A percentile compares a stretch with the other conserved stretches of the same genome.
phyloP scores from a whole-genome alignment of 2,329 filamentous ascomycete species.

The Colletotrichum sp. region DNA sequence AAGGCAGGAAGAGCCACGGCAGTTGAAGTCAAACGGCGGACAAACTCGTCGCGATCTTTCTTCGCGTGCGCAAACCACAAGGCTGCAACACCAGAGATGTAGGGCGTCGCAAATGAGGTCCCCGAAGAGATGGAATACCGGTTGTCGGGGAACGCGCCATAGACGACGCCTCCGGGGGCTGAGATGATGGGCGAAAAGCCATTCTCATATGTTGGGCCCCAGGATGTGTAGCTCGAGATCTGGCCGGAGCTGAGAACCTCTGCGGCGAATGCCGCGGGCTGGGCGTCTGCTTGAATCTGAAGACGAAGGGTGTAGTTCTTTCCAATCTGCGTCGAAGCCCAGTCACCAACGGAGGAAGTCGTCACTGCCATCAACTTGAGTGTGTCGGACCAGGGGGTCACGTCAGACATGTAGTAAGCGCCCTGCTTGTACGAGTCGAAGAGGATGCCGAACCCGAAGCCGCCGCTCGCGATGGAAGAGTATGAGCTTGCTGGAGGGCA shows the following conservation, averaged over 20 bases:
- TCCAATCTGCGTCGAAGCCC: slow-evolving; percentile 8
- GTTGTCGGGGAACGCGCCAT: slow-evolving; percentile 22
- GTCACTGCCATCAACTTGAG: slow-evolving; percentile 19
- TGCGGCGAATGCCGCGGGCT: not conserved
- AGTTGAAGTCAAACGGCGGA: slow-evolving; percentile 15
- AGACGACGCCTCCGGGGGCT: slow-evolving; percentile 24
- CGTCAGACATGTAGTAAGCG: slow-evolving; percentile 15
- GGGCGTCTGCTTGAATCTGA: slow-evolving; percentile 9
- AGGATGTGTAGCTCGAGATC: slow-evolving; percentile 23
- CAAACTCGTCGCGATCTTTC: slow-evolving; percentile 18
- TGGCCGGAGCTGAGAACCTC: slow-evolving; percentile 19
- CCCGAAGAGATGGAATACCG: slow-evolving; percentile 22
- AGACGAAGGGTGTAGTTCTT: slow-evolving; percentile 15
- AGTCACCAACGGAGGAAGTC: slow-evolving; percentile 14
- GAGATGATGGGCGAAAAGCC: slow-evolving; percentile 22
- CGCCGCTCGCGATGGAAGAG: not conserved
- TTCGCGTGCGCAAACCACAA: slow-evolving; percentile 22
- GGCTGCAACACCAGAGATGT: slow-evolving; percentile 25
- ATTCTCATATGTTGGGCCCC: slow-evolving; percentile 27
- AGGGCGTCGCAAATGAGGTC: slow-evolving; percentile 25
- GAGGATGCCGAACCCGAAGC: slow-evolving; percentile 17
- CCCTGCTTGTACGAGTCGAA: slow-evolving; percentile 25
- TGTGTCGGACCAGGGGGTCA: not conserved
- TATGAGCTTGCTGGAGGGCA: not conserved
- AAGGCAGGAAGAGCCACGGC: slow-evolving; percentile 18